These are phyloP conservation scores for Nemania sp. DNA, from an alignment of 2,329 filamentous ascomycete genomes.

Conservation along the genomic window DNA sequence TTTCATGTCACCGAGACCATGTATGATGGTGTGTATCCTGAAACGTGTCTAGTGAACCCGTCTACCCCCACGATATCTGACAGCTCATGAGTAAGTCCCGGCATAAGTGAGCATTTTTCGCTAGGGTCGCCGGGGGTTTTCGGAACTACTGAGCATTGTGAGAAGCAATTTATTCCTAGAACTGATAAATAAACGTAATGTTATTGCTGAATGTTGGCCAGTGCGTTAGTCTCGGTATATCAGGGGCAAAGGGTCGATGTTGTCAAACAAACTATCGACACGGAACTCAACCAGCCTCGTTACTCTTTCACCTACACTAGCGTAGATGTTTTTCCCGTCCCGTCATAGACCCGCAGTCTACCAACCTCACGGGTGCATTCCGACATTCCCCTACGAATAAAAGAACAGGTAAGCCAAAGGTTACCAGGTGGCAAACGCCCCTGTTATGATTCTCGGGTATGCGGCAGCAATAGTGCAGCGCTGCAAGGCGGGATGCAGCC, in stretches of 20 bases:
- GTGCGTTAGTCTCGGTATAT: neutral
- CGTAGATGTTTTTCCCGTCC: neutral
- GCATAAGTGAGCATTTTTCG: neutral
- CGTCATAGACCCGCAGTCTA: neutral
- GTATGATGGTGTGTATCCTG: neutral
- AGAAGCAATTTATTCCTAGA: neutral
- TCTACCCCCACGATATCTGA: neutral
- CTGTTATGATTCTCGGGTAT: constrained; percentile 3
- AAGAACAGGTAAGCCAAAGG: neutral
- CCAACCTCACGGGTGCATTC: neutral
- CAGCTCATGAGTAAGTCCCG: neutral
- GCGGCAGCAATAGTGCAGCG: constrained; percentile 8
- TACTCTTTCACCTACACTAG: no score
- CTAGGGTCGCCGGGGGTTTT: neutral
- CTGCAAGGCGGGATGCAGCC: neutral
- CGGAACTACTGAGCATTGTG: neutral
- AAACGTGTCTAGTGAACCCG: neutral
- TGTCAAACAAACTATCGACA: neutral
- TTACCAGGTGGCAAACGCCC: constrained; percentile 2
- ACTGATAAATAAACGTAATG: no score
- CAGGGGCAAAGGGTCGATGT: neutral
- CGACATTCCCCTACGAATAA: neutral
- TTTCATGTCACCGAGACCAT: neutral
- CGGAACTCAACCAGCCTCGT: neutral
- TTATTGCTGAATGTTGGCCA: neutral